phyloP scores from a whole-genome alignment of 2,329 filamentous ascomycete species.

The Aspergillus sp. region DNA sequence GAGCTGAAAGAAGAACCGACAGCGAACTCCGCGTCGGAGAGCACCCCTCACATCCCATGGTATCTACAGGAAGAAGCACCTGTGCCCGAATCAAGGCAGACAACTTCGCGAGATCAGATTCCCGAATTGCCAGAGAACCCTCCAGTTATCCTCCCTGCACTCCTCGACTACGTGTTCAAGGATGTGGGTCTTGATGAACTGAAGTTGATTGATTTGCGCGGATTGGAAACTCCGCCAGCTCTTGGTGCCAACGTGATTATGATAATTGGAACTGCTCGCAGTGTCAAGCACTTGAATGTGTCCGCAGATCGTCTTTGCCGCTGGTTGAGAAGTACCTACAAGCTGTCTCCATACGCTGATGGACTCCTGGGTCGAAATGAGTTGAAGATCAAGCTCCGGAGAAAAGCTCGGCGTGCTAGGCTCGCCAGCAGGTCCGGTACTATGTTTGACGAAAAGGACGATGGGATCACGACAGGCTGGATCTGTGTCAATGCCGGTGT shows the following conservation, averaged over 20 bases:
- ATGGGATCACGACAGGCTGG: slow-evolving; percentile 92
- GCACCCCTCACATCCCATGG: slow-evolving; percentile 64
- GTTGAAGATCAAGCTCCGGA: slow-evolving; percentile 79
- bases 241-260: slow-evolving; percentile 88
- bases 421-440: slow-evolving; percentile 73
- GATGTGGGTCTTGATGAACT: slow-evolving; percentile 86
- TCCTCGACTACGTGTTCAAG: slow-evolving; percentile 77
- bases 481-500: slow-evolving; percentile 88
- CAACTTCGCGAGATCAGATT: slow-evolving; percentile 58
- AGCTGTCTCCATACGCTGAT: slow-evolving; percentile 76
- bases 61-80: slow-evolving; percentile 70
- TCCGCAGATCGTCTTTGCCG: slow-evolving; percentile 86
- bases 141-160: slow-evolving; percentile 69
- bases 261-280: slow-evolving; percentile 87
- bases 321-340: slow-evolving; percentile 74
- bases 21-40: slow-evolving; percentile 5
- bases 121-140: slow-evolving; percentile 68
- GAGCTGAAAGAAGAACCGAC: slow-evolving; percentile 11
- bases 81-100: slow-evolving; percentile 39
- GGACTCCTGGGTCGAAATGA: slow-evolving; percentile 88
- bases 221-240: slow-evolving; percentile 81
- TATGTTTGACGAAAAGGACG: slow-evolving; percentile 63
- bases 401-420: slow-evolving; percentile 79
- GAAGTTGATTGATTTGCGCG: slow-evolving; percentile 76
- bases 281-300: slow-evolving; percentile 89